Percentiles rank a stretch among this genome's conserved stretches.
Conservation (phyloP, 2,329 filamentous ascomycete genomes). For the Fusarium torreyae region DNA sequence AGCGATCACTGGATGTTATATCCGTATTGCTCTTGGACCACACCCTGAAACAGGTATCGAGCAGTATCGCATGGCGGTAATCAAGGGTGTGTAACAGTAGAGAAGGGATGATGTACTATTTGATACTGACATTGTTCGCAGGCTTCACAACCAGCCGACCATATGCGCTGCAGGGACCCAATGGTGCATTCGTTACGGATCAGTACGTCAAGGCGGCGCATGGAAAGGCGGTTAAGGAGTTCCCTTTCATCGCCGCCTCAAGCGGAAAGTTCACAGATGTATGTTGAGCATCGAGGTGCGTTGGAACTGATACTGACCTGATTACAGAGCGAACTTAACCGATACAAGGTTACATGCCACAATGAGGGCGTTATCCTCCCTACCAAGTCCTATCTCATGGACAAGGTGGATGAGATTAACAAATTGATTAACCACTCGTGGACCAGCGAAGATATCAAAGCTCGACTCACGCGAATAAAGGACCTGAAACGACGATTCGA, state of each 20-base stretch:
- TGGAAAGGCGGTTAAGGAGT: constrained; percentile 86
- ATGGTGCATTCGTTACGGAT: constrained; percentile 85
- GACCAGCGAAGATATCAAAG: constrained; percentile 85
- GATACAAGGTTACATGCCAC: constrained; percentile 82
- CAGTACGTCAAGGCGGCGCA: constrained; percentile 87
- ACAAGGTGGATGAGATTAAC: constrained; percentile 87
- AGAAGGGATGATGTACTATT: neutral
- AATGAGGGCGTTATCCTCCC: constrained; percentile 82
- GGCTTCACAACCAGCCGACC: constrained; percentile 84
- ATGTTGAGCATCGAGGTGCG: constrained; percentile 48
- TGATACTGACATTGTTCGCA: constrained; percentile 57
- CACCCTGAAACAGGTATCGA: constrained; percentile 80
- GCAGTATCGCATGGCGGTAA: constrained; percentile 88
- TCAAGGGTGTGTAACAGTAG: constrained; percentile 76
- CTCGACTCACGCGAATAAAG: constrained; percentile 81
- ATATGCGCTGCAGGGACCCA: constrained; percentile 86
- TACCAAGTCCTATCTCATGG: constrained; percentile 76
- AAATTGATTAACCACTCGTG: constrained; percentile 83
- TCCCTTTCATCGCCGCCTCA: constrained; percentile 92
- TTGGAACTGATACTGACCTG: constrained; percentile 42
- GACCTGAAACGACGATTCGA: constrained; percentile 77
- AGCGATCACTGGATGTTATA: constrained; percentile 86
- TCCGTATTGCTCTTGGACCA: constrained; percentile 85
- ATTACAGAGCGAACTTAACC: constrained; percentile 79
- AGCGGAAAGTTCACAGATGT: constrained; percentile 89